Evolutionary conservation across 129 eudicot genomes (phyloP).

Genomic region (Escallonia herrerae): DNA sequence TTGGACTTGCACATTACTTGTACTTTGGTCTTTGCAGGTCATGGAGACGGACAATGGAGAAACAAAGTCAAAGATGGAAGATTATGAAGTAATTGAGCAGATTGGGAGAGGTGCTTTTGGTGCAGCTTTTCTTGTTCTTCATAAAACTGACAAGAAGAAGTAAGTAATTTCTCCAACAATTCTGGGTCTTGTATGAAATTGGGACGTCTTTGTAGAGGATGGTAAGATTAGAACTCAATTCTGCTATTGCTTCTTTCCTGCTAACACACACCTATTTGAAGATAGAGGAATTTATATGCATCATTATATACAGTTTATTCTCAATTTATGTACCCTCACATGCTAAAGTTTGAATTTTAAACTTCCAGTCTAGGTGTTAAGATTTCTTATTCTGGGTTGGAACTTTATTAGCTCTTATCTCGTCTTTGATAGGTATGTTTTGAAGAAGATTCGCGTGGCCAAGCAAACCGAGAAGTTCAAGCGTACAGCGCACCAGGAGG

Average conservation of each 20-base stretch:
- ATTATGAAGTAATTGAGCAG: constrained; percentile 91
- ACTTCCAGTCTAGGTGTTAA: neutral
- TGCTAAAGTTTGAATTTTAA: neutral
- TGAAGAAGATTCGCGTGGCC: constrained; percentile 79
- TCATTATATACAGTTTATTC: neutral
- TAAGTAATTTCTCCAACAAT: constrained; percentile 35
- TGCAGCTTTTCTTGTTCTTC: constrained; percentile 89
- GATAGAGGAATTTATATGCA: neutral
- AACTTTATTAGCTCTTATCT: constrained; percentile 1
- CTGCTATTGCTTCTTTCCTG: neutral
- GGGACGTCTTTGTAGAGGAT: neutral
- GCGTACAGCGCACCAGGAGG: constrained; percentile 91
- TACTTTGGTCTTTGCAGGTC: constrained; percentile 5
- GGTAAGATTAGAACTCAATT: neutral
- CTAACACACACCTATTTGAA: constrained; percentile 3
- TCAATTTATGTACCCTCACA: neutral
- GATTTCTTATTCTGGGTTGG: neutral
- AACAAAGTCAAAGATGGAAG: constrained; percentile 67
- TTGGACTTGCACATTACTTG: constrained; percentile 14
- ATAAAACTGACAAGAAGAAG: constrained; percentile 75
- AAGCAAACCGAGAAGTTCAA: constrained; percentile 91
- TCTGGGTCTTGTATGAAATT: constrained; percentile 10
- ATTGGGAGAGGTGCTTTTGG: constrained; percentile 97
- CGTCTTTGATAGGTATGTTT: constrained; percentile 57
- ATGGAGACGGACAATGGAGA: constrained; percentile 59